Percentiles rank a stretch among this genome's conserved stretches.
Evolutionary conservation across 306 rosid species (phyloP).

Genomic region (Lablab purpureus): DNA sequence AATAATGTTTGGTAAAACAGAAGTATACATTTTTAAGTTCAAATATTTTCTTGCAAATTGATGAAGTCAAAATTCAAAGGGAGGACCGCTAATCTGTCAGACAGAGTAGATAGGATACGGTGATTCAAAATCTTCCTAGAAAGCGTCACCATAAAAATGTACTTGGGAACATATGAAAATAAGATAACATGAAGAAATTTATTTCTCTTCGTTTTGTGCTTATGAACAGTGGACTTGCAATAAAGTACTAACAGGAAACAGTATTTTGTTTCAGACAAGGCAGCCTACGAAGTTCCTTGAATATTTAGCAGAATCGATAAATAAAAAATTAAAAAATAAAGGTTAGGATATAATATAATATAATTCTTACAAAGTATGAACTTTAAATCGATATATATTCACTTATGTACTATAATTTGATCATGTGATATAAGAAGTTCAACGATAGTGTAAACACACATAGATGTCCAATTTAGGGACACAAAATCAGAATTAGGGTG

Average conservation of each 20-base stretch:
- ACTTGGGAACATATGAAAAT: not conserved
- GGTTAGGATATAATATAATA: not conserved
- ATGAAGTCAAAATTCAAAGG: not conserved
- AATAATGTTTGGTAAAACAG: not conserved
- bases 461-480: constrained; percentile 13
- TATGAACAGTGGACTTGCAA: not conserved
- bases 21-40: not conserved
- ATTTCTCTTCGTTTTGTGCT: not conserved
- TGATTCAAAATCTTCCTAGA: not conserved
- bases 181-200: not conserved
- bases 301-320: not conserved
- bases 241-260: not conserved
- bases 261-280: not conserved
- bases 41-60: not conserved
- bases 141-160: not conserved
- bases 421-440: no score
- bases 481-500: not conserved
- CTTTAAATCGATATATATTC: no score
- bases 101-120: not conserved
- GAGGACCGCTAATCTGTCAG: constrained; percentile 16
- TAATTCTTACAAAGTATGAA: no score
- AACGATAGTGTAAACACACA: no score
- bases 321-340: not conserved
- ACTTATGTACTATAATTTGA: no score
- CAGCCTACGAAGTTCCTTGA: not conserved